phyloP scores from a whole-genome alignment of 2,329 filamentous ascomycete genomes.

The Ceratocystiopsis minuta region DNA sequence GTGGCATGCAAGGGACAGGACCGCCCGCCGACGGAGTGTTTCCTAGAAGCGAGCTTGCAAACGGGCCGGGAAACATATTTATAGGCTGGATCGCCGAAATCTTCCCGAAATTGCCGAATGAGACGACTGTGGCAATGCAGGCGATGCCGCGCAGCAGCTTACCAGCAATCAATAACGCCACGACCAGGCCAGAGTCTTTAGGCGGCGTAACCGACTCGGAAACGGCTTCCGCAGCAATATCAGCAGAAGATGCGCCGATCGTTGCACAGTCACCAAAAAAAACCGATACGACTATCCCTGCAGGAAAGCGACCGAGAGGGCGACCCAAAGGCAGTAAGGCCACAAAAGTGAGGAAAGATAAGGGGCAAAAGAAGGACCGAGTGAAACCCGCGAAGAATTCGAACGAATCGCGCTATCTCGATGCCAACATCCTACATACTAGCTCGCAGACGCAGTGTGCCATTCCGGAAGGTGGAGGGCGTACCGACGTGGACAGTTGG shows the following conservation, averaged over 20 bases:
- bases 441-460: neutral
- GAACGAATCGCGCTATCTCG: conserved; percentile 2
- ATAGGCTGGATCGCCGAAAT: conserved; percentile 46
- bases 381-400: conserved; percentile 7
- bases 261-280: neutral
- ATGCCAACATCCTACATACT: conserved; percentile 1
- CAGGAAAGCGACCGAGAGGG: conserved; percentile 28
- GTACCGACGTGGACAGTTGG: conserved; percentile 22
- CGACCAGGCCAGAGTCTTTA: neutral
- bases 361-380: conserved; percentile 30
- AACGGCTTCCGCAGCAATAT: neutral
- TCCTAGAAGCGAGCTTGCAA: conserved; percentile 35
- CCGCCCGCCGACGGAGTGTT: conserved; percentile 32
- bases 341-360: conserved; percentile 27
- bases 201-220: neutral
- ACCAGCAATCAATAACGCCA: neutral
- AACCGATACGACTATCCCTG: neutral
- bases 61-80: conserved; percentile 39
- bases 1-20: conserved; percentile 37
- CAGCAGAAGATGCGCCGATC: neutral
- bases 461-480: neutral
- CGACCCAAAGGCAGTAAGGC: conserved; percentile 39
- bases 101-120: conserved; percentile 27
- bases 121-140: neutral
- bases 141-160: neutral